These are phyloP conservation scores for Lactifluus piperatus DNA, from an alignment of 768 basidiomycete species.

Conservation along the genomic window DNA sequence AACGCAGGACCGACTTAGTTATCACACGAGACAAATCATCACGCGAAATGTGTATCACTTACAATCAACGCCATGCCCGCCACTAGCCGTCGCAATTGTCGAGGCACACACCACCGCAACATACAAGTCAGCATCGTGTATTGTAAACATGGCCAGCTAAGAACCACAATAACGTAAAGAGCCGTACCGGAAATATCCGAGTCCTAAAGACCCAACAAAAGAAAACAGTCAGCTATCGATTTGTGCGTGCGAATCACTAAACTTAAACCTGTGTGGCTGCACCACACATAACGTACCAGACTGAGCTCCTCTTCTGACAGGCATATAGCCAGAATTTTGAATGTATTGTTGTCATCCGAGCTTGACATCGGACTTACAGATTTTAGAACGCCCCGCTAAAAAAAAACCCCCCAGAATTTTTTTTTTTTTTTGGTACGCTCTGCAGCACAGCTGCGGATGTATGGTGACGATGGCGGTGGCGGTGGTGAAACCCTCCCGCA, in stretches of 20 bases:
- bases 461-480: too few species aligned
- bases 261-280: too few species aligned
- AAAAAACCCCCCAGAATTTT: too few species aligned
- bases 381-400: background rate
- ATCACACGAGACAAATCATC: too few species aligned
- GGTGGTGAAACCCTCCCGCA: too few species aligned
- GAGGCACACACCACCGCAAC: too few species aligned
- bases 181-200: constrained; percentile 3
- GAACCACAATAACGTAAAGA: too few species aligned
- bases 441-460: too few species aligned
- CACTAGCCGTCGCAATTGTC: background rate
- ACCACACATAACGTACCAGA: background rate
- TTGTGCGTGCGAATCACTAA: too few species aligned
- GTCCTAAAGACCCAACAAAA: background rate
- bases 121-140: background rate
- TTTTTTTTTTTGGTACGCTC: too few species aligned
- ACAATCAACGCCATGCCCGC: constrained; percentile 5
- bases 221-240: too few species aligned
- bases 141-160: background rate
- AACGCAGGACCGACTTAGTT: background rate
- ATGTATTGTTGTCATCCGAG: background rate
- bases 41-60: background rate
- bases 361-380: background rate
- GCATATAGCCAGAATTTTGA: background rate
- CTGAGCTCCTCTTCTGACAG: background rate